Conservation (phyloP, 148 eudicot genomes). For the Rhododendron williamsianum region DNA sequence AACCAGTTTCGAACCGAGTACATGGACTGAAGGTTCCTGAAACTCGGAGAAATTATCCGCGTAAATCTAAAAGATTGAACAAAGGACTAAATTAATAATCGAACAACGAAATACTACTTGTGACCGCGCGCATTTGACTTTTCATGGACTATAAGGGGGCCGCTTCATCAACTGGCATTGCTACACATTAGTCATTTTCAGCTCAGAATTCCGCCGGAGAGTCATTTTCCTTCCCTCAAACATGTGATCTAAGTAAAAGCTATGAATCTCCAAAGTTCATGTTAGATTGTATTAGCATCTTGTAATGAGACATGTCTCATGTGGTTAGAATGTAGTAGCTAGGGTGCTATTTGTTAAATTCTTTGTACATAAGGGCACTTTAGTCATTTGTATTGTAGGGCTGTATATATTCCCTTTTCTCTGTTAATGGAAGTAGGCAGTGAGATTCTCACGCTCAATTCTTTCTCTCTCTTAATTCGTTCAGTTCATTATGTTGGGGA, state of each 20-base stretch:
- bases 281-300: too few species aligned
- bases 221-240: neutral
- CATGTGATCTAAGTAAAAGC: neutral
- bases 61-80: neutral
- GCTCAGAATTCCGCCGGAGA: neutral
- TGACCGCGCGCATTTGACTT: neutral
- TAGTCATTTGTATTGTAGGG: too few species aligned
- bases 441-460: too few species aligned
- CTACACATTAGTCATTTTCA: neutral
- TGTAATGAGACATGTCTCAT: too few species aligned
- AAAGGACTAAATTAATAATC: neutral
- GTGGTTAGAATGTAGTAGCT: too few species aligned
- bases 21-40: constrained; percentile 27
- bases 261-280: neutral
- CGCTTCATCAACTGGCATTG: neutral
- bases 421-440: too few species aligned
- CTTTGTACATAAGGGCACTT: too few species aligned
- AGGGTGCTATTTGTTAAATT: too few species aligned
- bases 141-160: neutral
- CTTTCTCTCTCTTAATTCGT: too few species aligned
- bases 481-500: neutral
- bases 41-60: neutral
- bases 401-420: too few species aligned
- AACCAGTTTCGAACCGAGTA: constrained; percentile 33
- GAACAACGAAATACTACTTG: neutral